These are phyloP conservation scores for Oryza glaberrima DNA, from an alignment of 176 grass and related monocot genomes.

Conservation along the genomic window DNA sequence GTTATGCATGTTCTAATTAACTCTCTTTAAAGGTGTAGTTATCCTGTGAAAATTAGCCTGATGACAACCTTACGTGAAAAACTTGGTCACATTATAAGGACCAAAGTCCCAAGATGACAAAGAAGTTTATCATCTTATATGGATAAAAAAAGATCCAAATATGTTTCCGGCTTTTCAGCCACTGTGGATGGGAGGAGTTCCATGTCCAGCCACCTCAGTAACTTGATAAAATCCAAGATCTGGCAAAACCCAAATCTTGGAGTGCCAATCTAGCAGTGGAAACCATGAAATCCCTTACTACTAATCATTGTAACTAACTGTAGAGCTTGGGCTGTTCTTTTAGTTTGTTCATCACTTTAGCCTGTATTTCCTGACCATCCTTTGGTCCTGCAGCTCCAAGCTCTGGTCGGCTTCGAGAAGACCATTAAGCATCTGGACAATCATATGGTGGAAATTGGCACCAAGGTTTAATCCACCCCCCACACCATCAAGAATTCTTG, in stretches of 20 bases:
- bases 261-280: neutral
- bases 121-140: neutral
- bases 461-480: conserved; percentile 49
- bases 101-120: neutral
- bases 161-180: neutral
- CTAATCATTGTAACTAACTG: neutral
- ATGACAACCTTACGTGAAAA: neutral
- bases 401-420: conserved; percentile 97
- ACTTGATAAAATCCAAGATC: neutral
- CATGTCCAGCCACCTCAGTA: neutral
- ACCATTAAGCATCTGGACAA: conserved; percentile 81
- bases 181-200: neutral
- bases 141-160: neutral
- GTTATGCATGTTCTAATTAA: neutral
- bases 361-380: conserved; percentile 6
- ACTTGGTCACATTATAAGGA: neutral
- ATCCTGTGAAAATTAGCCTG: neutral
- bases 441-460: conserved; percentile 90
- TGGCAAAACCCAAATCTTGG: neutral
- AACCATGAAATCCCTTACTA: neutral
- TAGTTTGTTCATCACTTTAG: neutral
- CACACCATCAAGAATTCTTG: neutral
- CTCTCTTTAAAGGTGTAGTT: neutral
- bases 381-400: conserved; percentile 68
- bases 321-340: neutral